phyloP scores from a whole-genome alignment of 2,329 filamentous ascomycete genomes.

The Tolypocladium cylindrosporum region DNA sequence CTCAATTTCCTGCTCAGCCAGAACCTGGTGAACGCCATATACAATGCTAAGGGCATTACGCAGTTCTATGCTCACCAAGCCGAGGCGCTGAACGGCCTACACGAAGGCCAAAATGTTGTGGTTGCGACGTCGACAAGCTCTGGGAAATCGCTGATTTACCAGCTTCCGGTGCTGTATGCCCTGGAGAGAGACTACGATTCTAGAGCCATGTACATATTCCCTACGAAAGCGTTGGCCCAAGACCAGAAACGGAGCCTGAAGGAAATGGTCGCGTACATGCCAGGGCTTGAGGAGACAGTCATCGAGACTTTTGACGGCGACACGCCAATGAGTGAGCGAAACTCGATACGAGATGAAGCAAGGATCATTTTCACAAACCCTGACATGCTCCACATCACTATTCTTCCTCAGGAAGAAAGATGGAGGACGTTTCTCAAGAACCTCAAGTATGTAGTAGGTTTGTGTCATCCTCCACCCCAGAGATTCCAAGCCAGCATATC shows the following conservation, averaged over 20 bases:
- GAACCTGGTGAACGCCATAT: constrained; percentile 87
- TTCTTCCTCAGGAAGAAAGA: constrained; percentile 79
- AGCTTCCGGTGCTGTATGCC: constrained; percentile 81
- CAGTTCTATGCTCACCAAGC: constrained; percentile 86
- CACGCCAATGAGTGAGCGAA: constrained; percentile 71
- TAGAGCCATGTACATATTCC: constrained; percentile 94
- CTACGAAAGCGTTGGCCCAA: constrained; percentile 91
- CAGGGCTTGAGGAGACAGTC: constrained; percentile 60
- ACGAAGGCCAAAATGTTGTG: constrained; percentile 77
- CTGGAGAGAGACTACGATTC: constrained; percentile 68
- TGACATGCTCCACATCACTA: constrained; percentile 93
- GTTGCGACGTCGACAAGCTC: constrained; percentile 93
- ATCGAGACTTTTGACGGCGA: constrained; percentile 97
- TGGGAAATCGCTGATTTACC: constrained; percentile 96
- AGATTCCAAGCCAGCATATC: neutral
- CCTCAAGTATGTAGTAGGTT: constrained; percentile 73
- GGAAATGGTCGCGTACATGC: constrained; percentile 74
- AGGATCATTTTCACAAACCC: constrained; percentile 96
- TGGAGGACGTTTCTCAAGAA: constrained; percentile 89
- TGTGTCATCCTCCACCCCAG: constrained; percentile 9
- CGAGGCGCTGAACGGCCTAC: constrained; percentile 81
- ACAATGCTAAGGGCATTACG: constrained; percentile 81
- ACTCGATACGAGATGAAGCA: constrained; percentile 74
- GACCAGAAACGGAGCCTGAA: constrained; percentile 85
- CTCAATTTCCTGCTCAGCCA: constrained; percentile 82